Evolutionary conservation across 257 asterid species (phyloP).

Genomic region (Solanum phureja): DNA sequence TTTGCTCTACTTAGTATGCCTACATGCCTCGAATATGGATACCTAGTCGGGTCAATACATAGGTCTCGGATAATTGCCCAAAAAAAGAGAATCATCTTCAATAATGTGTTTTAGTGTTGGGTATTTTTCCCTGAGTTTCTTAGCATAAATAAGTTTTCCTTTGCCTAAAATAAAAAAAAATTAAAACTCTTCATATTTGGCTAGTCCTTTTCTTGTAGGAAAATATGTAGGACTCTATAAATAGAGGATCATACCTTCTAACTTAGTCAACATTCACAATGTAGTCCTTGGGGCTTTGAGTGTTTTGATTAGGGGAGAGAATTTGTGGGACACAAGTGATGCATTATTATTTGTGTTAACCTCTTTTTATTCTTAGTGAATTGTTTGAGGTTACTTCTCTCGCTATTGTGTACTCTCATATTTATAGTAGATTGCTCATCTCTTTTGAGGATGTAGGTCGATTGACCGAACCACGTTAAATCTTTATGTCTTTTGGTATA

Average conservation of each 20-base stretch:
- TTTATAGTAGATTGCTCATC: neutral
- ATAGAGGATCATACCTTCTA: neutral
- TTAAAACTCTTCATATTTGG: neutral
- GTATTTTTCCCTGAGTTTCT: neutral
- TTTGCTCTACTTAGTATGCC: neutral
- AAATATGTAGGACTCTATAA: neutral
- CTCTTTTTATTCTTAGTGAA: neutral
- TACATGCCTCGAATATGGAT: neutral
- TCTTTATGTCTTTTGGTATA: too few relatives aligned
- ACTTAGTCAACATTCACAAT: neutral
- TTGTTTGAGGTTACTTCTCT: neutral
- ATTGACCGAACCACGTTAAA: neutral
- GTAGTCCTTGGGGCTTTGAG: neutral
- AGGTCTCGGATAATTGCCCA: neutral
- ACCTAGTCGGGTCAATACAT: neutral
- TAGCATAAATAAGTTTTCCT: too few relatives aligned
- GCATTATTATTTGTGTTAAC: neutral
- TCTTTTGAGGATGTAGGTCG: neutral
- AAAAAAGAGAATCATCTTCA: neutral
- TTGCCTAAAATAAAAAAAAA: too few relatives aligned
- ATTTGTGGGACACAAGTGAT: neutral
- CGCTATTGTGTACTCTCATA: neutral
- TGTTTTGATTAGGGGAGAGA: neutral
- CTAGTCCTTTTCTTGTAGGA: neutral
- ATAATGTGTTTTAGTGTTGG: neutral